Percentiles rank a stretch among this genome's conserved stretches.
Evolutionary conservation across 164 flowering plant genomes (phyloP).

Genomic region (Berberis thunbergii): DNA sequence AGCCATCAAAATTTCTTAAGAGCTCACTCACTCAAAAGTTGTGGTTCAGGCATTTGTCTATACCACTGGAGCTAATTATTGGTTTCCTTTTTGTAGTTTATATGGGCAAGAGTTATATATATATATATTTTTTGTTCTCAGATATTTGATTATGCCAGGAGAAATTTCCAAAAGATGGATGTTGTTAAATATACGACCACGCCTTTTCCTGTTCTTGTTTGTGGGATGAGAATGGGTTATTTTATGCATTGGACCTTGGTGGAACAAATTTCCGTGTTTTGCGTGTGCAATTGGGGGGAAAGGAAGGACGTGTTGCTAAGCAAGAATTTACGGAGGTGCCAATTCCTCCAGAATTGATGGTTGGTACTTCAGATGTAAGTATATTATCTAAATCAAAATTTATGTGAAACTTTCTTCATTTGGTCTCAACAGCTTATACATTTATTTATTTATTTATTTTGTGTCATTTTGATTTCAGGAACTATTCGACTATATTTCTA

Average conservation of each 20-base stretch:
- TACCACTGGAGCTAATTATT: no score
- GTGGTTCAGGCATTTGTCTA: no score
- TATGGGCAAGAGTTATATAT: no score
- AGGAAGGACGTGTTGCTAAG: constrained; percentile 41
- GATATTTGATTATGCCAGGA: no score
- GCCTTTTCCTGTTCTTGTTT: background rate
- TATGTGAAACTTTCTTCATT: constrained; percentile 5
- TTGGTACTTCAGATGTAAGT: constrained; percentile 67
- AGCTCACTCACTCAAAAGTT: no score
- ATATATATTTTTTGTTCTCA: no score
- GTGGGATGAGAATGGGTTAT: constrained; percentile 77
- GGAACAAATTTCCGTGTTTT: constrained; percentile 98
- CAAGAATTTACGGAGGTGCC: constrained; percentile 85
- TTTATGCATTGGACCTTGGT: constrained; percentile 94
- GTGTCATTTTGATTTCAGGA: constrained; percentile 40
- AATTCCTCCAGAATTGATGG: constrained; percentile 89
- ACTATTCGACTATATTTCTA: constrained; percentile 76
- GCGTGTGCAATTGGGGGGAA: constrained; percentile 82
- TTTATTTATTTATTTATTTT: constrained; percentile 4
- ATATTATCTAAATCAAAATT: background rate
- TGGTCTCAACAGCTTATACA: background rate
- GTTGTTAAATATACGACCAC: no score
- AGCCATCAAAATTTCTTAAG: no score
- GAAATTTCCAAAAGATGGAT: no score
- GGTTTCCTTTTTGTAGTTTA: no score